Evolutionary conservation across 108 stramenopile species (phyloP).

Genomic region (Aureococcus anophagefferens): DNA sequence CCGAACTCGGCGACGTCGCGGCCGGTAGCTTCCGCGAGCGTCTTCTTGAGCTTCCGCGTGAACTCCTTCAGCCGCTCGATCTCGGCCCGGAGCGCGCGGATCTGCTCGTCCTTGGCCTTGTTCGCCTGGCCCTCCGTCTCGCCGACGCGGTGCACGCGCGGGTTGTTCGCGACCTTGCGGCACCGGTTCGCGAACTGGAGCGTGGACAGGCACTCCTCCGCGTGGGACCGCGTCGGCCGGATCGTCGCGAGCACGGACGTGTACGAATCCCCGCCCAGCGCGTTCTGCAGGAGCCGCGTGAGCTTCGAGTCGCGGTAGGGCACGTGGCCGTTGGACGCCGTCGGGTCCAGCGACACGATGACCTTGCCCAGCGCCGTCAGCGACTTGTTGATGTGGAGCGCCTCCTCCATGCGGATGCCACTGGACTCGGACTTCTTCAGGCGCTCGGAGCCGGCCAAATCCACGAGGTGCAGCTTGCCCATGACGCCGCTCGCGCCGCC

Average conservation of each 20-base stretch:
- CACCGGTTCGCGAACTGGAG: conserved; percentile 96
- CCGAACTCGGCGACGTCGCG: too few species aligned
- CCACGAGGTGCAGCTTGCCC: conserved; percentile 24
- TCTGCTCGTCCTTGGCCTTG: conserved; percentile 13
- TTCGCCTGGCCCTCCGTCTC: neutral
- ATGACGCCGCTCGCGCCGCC: conserved; percentile 18
- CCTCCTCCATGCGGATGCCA: conserved; percentile 38
- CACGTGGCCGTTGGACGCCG: conserved; percentile 52
- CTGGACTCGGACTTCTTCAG: conserved; percentile 28
- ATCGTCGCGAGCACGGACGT: conserved; percentile 94
- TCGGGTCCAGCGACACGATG: conserved; percentile 15
- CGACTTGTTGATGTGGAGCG: conserved; percentile 48
- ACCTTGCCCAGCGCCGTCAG: conserved; percentile 53
- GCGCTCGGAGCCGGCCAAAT: conserved; percentile 30
- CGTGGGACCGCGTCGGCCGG: conserved; percentile 67
- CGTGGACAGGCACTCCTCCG: conserved; percentile 90
- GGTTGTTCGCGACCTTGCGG: conserved; percentile 28
- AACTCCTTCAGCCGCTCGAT: conserved; percentile 14
- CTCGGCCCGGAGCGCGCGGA: conserved; percentile 3
- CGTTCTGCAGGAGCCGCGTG: conserved; percentile 86
- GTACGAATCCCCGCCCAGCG: conserved; percentile 85
- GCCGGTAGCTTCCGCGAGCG: neutral
- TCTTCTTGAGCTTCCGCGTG: neutral
- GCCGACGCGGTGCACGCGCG: conserved; percentile 14
- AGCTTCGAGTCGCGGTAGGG: conserved; percentile 91